Base-by-base conservation (phyloP, 225 moss, liverwort and hornwort genomes). In the Bryoerythrophyllum caledonicum region DNA sequence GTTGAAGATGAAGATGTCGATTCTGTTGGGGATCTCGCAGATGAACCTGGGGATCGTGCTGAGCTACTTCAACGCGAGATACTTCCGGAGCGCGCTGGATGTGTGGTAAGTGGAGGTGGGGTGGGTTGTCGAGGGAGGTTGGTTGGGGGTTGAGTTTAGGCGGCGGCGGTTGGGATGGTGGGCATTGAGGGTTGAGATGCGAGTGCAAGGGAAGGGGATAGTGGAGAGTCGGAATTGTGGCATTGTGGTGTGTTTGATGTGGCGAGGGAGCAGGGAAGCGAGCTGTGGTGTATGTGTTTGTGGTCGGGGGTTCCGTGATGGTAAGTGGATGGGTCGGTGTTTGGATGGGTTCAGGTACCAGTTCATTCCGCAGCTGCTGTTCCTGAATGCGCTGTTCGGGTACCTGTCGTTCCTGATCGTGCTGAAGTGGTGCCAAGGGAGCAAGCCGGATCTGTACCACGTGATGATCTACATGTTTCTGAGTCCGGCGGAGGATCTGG, bases 391-490 rank as follows among this genome's bases (percentile, higher is more conserved):
- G 1, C 67, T 84, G 70, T 84, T 84, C 34, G 84, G 84, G 32
- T 99, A 99, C 44, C 75, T 99, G 35, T 99, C 95, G 4, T 68
- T 95, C 17, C 90, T 99, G 70, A 99, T 99, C 53, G 76, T 99
- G 46, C 62, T 99, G 77, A 99, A 99, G 63, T 99, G 99, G 97
- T 80, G 90, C 58, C 86, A 93, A 74, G 95, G 91, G 55, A 93
- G 93, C 79, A 89, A 99, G 86, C 91, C 99, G 44, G 99, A 99
- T 79, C 81, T 99, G 63, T 99, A 99, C 84, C 99, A 99, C 63
- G 95, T 99, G 75, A 99, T 99, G 99, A 99, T 99, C 60, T 99
- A 99, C 82, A 99, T 99, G 99, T 99, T 99, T 81, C 70, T 99
- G 85, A 92, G 93, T 65, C 99, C 99, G 4, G 0, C 0, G 0